Base-by-base conservation (phyloP, 2,329 filamentous ascomycete species). In the Emmonsiellopsis sp. region DNA sequence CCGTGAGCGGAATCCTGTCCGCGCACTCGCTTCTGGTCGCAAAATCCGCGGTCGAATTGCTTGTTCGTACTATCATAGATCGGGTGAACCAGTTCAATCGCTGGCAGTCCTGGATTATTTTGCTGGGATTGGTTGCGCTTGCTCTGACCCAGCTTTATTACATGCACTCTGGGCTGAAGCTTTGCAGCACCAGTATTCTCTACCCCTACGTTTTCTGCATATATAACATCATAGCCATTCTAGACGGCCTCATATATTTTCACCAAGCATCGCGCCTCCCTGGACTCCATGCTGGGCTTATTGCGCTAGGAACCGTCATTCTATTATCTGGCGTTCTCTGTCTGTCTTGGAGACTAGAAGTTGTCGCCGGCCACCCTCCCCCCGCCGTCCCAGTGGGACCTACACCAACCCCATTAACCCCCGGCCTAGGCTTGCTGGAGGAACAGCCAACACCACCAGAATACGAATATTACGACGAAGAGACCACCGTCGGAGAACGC, bases 131-230 rank as follows among this genome's bases (percentile, higher is more conserved):
- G 51, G 77, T 96, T 55, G 77, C 79, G 3, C 78, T 97, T 56
- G 92, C 93, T 4, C 79, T 98, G 44, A 87, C 84, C 44, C 93
- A 98, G 70, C 80, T 98, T 5, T 98, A 95, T 72, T 97, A 94
- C 70, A 82, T 98, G 56, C 93, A 98, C 67, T 83, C 88, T 43
- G 93, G 93, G 51, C 79, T 98, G 57, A 95, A 95, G 71, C 79
- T 98, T 51, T 90, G 94, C 69, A 96, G 91, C 52, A 97, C 93
- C 21, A 95, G 89, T 63, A 86, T 97, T 57, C 78, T 98, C 60
- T 98, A 98, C 70, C 93, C 93, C 5, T 85, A 97, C 62, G 91
- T 97, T 40, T 98, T 98, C 72, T 98, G 93, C 77, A 83, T 97
- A 59, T 98, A 97, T 78, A 98, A 98, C 77, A 95, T 98, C 64